These are phyloP conservation scores for Cercospora nicotianae DNA, from an alignment of 2,329 filamentous ascomycete species.

Conservation along the genomic window DNA sequence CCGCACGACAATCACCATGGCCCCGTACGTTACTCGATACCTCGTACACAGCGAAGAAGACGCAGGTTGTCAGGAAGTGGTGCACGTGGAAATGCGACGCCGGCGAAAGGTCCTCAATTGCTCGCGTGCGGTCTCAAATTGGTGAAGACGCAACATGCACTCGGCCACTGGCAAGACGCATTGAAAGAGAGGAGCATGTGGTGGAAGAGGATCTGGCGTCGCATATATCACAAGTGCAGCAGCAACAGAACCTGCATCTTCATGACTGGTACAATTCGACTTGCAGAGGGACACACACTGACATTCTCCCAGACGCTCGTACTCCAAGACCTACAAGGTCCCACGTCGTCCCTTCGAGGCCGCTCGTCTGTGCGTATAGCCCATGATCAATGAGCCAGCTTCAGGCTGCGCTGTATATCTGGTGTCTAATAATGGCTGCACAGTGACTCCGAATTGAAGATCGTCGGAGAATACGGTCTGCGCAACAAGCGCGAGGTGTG, in stretches of 20 bases:
- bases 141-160: not conserved
- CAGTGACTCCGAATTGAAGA: constrained; percentile 99
- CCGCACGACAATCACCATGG: constrained; percentile 28
- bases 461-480: constrained; percentile 99
- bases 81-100: not conserved
- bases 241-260: constrained; percentile 4
- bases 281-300: constrained; percentile 17
- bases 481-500: constrained; percentile 99
- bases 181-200: not conserved
- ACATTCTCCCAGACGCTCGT: constrained; percentile 57
- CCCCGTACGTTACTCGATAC: constrained; percentile 26
- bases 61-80: constrained; percentile 8
- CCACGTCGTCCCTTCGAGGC: constrained; percentile 98
- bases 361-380: constrained; percentile 96
- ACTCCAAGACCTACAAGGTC: constrained; percentile 99
- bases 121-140: not conserved
- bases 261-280: not conserved
- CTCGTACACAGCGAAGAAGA: constrained; percentile 7
- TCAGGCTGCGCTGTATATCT: constrained; percentile 94
- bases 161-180: not conserved
- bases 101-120: not conserved
- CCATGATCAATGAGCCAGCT: constrained; percentile 93
- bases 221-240: not conserved
- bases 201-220: not conserved
- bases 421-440: constrained; percentile 66